Evolutionary conservation across 169 alveolate genomes (phyloP).

Genomic region (Pseudocohnilembus persalinus): DNA sequence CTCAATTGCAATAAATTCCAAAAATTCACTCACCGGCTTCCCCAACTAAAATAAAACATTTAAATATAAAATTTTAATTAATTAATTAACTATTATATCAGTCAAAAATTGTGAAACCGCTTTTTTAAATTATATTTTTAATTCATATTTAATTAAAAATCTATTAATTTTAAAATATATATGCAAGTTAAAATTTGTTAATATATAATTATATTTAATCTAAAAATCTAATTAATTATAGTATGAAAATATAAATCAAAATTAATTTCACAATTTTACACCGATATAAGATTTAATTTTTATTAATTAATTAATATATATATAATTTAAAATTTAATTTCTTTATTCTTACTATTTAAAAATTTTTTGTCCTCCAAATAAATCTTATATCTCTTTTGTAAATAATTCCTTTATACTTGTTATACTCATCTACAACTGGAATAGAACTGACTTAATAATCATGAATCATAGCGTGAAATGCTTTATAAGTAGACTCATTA

Average conservation of each 20-base stretch:
- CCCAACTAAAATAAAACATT: not conserved
- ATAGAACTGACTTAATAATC: slow-evolving; percentile 19
- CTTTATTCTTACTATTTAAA: slow-evolving; percentile 21
- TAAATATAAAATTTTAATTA: not conserved
- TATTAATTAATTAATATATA: too few species aligned
- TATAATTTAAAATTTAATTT: too few species aligned
- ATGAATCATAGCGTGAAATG: slow-evolving; percentile 29
- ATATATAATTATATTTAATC: too few species aligned
- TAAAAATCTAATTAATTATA: too few species aligned
- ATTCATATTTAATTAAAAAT: too few species aligned
- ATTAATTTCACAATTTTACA: too few species aligned
- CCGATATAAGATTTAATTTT: too few species aligned
- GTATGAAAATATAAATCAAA: too few species aligned
- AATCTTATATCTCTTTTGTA: slow-evolving; percentile 44
- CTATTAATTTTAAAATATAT: too few species aligned
- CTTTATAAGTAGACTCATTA: slow-evolving; percentile 22
- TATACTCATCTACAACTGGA: slow-evolving; percentile 28
- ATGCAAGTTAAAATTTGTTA: too few species aligned
- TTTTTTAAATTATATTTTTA: too few species aligned
- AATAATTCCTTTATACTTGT: slow-evolving; percentile 29
- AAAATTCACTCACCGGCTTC: not conserved
- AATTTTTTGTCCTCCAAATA: slow-evolving; percentile 32
- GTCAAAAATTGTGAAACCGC: not conserved
- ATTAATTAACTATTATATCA: not conserved
- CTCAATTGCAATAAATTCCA: not conserved